Base-by-base conservation (phyloP, 148 eudicot species). In the Amaranthus hypochondriacus region DNA sequence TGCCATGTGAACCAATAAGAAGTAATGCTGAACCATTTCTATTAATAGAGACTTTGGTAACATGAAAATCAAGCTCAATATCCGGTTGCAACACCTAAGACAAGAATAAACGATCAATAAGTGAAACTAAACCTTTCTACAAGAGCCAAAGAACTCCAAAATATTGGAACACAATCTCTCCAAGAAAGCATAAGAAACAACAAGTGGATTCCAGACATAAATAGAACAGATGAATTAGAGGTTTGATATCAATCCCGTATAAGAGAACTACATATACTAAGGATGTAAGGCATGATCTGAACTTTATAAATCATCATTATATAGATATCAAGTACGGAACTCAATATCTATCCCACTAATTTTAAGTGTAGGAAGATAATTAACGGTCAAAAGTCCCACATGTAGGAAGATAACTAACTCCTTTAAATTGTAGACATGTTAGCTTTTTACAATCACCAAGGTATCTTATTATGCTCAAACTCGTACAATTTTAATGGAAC, bases 1-100 rank as follows among this genome's bases (percentile, higher is more conserved):
- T 77, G 56, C 93, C 90, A 81, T 87, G 83, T 69, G 81, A 70
- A 70, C 98, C 89, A 61, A 80, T 83, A 75, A 95, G 86, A 58
- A 95, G 76, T 78, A 95, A 61, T 9, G 90, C 97, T 73, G 97
- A 92, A 71, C 97, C 96, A 83, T 84, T 89, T 79, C 81, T 78
- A 76, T 95, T 95, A n/a, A 90, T 74, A 52, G 89, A 84, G 66
- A 95, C 86, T 76, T 82, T 88, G 73, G 81, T 73, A 56, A 95
- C 89, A 79, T 73, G 80, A 85, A 86, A 89, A 56, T 72, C 81
- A 47, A 87, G 79, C 59, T 81, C 87, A 59, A 68, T 82, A 75
- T 92, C 96, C 10, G 93, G 68, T 81, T 79, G 86, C 87, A 95
- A 64, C 57, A 87, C 96, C 98, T 95, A 82, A 53, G 63, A 79